Base-by-base conservation (phyloP, 2,329 filamentous ascomycete genomes). In the Diplodia intermedia region DNA sequence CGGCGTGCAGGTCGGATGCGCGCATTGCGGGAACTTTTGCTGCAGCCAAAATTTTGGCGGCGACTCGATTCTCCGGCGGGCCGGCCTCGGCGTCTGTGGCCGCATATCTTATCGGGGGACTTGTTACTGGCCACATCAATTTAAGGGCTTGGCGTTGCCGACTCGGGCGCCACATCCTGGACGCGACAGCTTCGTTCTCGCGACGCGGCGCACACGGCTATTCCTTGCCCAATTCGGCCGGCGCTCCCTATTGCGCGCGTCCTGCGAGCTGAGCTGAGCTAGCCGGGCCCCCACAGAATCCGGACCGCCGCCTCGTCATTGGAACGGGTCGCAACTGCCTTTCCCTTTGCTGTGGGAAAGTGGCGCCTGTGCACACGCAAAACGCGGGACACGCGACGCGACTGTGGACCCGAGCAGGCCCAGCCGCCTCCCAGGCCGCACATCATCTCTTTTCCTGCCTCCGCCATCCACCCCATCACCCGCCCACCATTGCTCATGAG, bases 321-420 rank as follows among this genome's bases (percentile, higher is more conserved):
- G 60, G 60, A 31, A 38, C 60, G 60, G 43, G 6, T 20, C 50
- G 31, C 60, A 23, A 29, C 31, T 63, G 18, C 47, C 47, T 11
- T 36, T 38, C n/a, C 50, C 6, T 9, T 26, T n/a, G 18, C 53
- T 20, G 47, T 26, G 29, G 55, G 15, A 52, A 63, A 63, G 60
- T 63, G 60, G 60, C 60, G 60, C 60, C 38, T 52, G 43, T 20
- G 11, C 49, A 14, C 65, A 60, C 53, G 65, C 54, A 61, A 67
- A 62, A 67, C 66, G 66, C 66, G 66, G 56, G 66, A 67, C 54
- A 47, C 65, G 65, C 49, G 65, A 53, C 66, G 66, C 66, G 66
- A 60, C 66, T 15, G 55, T 67, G 55, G 47, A 67, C 56, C 66
- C 56, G 62, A 65, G 50, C 62, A 29, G 36, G 26, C 31, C 52